Conservation (phyloP, 2,329 filamentous ascomycete species). For the Claviceps pazoutovae region DNA sequence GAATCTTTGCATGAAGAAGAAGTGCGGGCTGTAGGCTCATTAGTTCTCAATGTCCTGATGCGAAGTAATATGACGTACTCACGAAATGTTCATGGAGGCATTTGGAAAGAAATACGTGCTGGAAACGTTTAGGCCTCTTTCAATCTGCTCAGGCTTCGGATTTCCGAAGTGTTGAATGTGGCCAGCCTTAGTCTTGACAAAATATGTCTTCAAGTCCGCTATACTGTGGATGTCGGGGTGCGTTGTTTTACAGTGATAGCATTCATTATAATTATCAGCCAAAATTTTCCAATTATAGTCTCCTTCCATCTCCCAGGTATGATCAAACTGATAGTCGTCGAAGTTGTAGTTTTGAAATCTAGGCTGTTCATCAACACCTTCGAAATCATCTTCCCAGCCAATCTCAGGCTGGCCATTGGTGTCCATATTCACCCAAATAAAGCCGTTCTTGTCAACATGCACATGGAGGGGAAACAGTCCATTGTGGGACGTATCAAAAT, state of each 20-base stretch:
- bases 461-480: slow-evolving; percentile 41
- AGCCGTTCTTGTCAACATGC: slow-evolving; percentile 37
- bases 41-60: neutral
- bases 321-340: slow-evolving; percentile 41
- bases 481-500: slow-evolving; percentile 43
- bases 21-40: slow-evolving; percentile 32
- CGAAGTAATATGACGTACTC: slow-evolving; percentile 14
- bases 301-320: slow-evolving; percentile 41
- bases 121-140: slow-evolving; percentile 29
- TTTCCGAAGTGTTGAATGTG: slow-evolving; percentile 38
- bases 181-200: slow-evolving; percentile 31
- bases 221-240: slow-evolving; percentile 44
- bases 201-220: slow-evolving; percentile 42
- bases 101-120: slow-evolving; percentile 38
- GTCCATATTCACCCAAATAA: slow-evolving; percentile 47
- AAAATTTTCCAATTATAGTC: slow-evolving; percentile 48
- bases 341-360: slow-evolving; percentile 33
- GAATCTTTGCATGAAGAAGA: slow-evolving; percentile 51
- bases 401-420: slow-evolving; percentile 28
- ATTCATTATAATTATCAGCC: slow-evolving; percentile 53
- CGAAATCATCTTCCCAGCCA: slow-evolving; percentile 38
- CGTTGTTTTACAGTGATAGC: slow-evolving; percentile 47
- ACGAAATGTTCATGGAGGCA: slow-evolving; percentile 35
- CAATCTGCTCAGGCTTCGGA: slow-evolving; percentile 32
- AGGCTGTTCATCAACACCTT: slow-evolving; percentile 29